Evolutionary conservation across 2,329 filamentous ascomycete species (phyloP), one percentile per base, ranked within the genome.

Genomic region (Monilinia vaccinii-corymbosi): DNA sequence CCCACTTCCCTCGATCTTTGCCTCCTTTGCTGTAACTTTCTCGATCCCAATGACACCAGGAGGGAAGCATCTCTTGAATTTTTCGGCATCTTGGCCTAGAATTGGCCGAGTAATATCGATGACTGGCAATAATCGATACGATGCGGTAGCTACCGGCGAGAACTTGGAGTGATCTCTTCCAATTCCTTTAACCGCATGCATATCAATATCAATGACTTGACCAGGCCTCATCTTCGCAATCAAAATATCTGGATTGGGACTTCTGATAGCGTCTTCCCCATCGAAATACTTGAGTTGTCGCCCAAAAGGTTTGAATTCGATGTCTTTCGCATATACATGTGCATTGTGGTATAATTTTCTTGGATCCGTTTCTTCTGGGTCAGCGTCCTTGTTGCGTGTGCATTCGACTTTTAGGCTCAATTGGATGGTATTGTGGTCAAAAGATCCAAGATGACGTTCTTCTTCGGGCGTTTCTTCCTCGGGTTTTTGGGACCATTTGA

Each of bases 151-250:
- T 40, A 97, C 94, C 50, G 94, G 94, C 0, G 91, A 96, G 78
- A 94, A 99, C 75, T 99, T 99, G 68, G 94, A 88, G 74, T 99
- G 94, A 75, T 99, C 94, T 65, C 87, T 85, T 51, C 94, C 94
- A 66, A 95, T 85, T 62, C 95, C 94, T 77, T 97, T 96, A 76
- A 96, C 86, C 77, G 93, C 94, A 78, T 97, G 92, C 82, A 96
- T 88, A 66, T 89, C 85, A 63, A 97, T 79, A 70, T 89, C 82
- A 69, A 99, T 89, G 68, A 84, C 83, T 78, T 99, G 95, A 5
- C 88, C 89, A 0, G 95, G 94, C 32, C 94, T 86, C 74, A 99
- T 78, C 78, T 99, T 99, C 62, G 91, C 91, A 71, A 99, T 85
- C 60, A 99, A 78, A 64, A 99, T 97, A 71, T 97, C 89, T 1